Evolutionary conservation across 2,329 filamentous ascomycete genomes (phyloP).

Genomic region (Aspergillus aculeatus): DNA sequence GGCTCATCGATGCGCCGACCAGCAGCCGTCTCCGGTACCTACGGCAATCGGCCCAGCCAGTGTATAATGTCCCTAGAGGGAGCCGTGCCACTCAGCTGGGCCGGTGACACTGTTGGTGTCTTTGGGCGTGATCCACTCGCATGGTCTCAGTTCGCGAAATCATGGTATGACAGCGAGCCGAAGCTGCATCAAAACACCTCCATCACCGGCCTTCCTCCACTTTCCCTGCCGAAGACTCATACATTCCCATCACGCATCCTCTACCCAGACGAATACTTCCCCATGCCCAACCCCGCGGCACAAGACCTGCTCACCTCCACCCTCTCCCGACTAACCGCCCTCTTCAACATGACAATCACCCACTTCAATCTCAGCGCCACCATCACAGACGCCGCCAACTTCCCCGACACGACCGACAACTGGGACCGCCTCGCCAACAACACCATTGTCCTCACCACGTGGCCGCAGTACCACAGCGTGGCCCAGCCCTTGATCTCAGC

Average conservation of each 20-base stretch:
- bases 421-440: conserved; percentile 5
- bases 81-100: conserved; percentile 43
- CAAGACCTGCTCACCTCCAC: conserved; percentile 12
- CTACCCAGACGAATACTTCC: conserved; percentile 20
- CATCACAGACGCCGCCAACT: conserved; percentile 9
- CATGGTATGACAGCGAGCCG: conserved; percentile 11
- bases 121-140: conserved; percentile 30
- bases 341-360: conserved; percentile 26
- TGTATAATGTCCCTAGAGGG: conserved; percentile 42
- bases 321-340: conserved; percentile 13
- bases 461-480: conserved; percentile 11
- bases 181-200: conserved; percentile 7
- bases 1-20: conserved; percentile 33
- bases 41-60: conserved; percentile 48
- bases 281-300: conserved; percentile 21
- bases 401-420: not conserved
- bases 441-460: not conserved
- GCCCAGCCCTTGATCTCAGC: conserved; percentile 4
- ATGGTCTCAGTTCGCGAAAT: conserved; percentile 17
- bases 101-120: conserved; percentile 47
- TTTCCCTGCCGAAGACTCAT: conserved; percentile 1
- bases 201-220: conserved; percentile 4
- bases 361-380: conserved; percentile 22
- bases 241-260: conserved; percentile 18
- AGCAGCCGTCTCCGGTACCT: conserved; percentile 40